phyloP scores from a whole-genome alignment of 768 basidiomycete genomes.

The Gloeophyllum trabeum region DNA sequence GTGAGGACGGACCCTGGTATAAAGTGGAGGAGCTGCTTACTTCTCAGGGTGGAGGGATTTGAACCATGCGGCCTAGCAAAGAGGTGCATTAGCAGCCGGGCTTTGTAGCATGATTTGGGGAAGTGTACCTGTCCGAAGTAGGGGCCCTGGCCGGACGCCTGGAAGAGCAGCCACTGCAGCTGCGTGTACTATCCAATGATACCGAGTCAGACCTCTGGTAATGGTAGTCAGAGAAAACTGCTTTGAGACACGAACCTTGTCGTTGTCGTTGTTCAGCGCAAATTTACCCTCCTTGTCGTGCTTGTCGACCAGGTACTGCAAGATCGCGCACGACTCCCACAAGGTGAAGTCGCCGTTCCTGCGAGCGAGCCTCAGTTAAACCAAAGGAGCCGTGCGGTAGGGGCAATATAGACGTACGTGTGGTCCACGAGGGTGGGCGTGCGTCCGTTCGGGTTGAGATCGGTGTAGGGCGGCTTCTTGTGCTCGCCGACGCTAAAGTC shows the following conservation, averaged over 20 bases:
- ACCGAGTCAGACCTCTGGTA: slow-evolving; percentile 17
- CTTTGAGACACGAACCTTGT: no score
- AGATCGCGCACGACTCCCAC: slow-evolving; percentile 28
- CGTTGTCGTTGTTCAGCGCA: no score
- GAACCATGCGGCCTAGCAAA: slow-evolving; percentile 6
- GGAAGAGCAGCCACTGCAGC: slow-evolving; percentile 34
- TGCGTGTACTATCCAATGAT: slow-evolving; percentile 3
- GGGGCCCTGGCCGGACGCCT: slow-evolving; percentile 16
- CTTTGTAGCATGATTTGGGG: not conserved
- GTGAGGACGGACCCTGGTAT: no score
- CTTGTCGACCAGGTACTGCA: slow-evolving; percentile 28
- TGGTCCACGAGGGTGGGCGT: slow-evolving; percentile 25
- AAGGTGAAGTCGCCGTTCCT: slow-evolving; percentile 18
- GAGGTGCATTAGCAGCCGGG: not conserved
- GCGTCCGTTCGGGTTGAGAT: slow-evolving; percentile 14
- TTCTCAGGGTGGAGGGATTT: slow-evolving; percentile 7
- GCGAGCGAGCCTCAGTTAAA: not conserved
- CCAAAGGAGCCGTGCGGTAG: not conserved
- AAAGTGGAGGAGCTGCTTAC: no score
- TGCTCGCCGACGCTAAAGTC: slow-evolving; percentile 4
- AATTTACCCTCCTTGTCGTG: slow-evolving; percentile 29
- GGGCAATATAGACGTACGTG: slow-evolving; percentile 1
- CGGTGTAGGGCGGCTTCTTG: not conserved
- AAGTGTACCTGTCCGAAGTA: not conserved
- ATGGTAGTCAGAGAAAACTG: no score